Percentiles rank a stretch among this genome's conserved stretches.
Evolutionary conservation across 306 rosid genomes (phyloP).

Genomic region (Fragaria vesca): DNA sequence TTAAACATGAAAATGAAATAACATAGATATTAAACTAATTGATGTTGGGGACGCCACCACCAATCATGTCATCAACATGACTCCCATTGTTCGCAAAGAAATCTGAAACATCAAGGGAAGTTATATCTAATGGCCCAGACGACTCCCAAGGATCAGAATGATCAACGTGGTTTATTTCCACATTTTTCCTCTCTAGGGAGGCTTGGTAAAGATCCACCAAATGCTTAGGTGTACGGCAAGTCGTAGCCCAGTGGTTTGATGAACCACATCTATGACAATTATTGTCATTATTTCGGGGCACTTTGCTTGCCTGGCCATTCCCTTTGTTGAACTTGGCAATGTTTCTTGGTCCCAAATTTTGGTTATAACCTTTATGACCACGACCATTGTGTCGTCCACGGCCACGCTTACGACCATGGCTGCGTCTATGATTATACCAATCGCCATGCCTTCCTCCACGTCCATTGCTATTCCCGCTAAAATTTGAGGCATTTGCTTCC

Average conservation of each 20-base stretch:
- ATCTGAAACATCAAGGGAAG: background rate
- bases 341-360: background rate
- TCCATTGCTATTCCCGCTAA: background rate
- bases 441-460: no score
- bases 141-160: background rate
- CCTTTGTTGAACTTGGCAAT: background rate
- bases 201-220: conserved; percentile 3
- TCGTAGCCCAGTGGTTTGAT: background rate
- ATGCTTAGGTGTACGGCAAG: background rate
- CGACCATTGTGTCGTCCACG: background rate
- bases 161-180: background rate
- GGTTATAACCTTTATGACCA: background rate
- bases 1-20: no score
- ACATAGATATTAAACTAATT: no score
- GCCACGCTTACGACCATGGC: background rate
- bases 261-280: background rate
- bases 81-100: background rate
- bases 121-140: background rate
- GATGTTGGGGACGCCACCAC: no score
- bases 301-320: background rate
- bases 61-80: background rate
- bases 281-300: background rate
- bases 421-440: background rate
- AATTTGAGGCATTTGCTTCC: background rate
- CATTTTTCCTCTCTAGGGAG: background rate